Percentiles rank a stretch among this genome's conserved stretches.
Conservation (phyloP, 306 rosid species). For the Morella rubra region DNA sequence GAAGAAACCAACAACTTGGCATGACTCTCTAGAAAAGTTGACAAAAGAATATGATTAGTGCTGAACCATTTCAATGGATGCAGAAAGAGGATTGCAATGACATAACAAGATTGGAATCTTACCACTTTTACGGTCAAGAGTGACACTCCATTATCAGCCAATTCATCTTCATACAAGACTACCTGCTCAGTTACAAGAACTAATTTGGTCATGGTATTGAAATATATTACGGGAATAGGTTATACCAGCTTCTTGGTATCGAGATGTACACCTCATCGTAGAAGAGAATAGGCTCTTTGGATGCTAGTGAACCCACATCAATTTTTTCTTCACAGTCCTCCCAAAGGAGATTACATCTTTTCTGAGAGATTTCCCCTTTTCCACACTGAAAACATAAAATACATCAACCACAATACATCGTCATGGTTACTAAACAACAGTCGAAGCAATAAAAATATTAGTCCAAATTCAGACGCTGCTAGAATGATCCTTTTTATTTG, state of each 20-base stretch:
- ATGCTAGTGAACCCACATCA: constrained; percentile 73
- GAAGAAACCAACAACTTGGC: constrained; percentile 98
- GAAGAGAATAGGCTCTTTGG: constrained; percentile 93
- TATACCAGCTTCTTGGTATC: constrained; percentile 1
- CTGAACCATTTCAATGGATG: constrained; percentile 19
- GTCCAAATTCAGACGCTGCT: not conserved
- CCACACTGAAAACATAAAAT: constrained; percentile 39
- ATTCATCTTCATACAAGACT: constrained; percentile 90
- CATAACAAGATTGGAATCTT: constrained; percentile 31
- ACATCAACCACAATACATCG: not conserved
- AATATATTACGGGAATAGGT: constrained; percentile 26
- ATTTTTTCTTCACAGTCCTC: constrained; percentile 79
- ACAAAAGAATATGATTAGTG: constrained; percentile 35
- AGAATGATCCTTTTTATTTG: not conserved
- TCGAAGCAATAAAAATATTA: not conserved
- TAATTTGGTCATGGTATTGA: constrained; percentile 23
- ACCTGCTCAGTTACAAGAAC: constrained; percentile 58
- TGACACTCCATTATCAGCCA: constrained; percentile 92
- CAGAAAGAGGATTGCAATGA: constrained; percentile 3
- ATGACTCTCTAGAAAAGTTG: constrained; percentile 77
- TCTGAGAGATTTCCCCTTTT: constrained; percentile 39
- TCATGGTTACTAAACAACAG: not conserved
- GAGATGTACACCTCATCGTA: constrained; percentile 75
- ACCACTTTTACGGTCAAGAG: constrained; percentile 98
- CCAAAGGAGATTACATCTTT: constrained; percentile 54